These are phyloP conservation scores for Nakaseomyces glabratus DNA, from an alignment of 1,139 yeast species.

Conservation along the genomic window DNA sequence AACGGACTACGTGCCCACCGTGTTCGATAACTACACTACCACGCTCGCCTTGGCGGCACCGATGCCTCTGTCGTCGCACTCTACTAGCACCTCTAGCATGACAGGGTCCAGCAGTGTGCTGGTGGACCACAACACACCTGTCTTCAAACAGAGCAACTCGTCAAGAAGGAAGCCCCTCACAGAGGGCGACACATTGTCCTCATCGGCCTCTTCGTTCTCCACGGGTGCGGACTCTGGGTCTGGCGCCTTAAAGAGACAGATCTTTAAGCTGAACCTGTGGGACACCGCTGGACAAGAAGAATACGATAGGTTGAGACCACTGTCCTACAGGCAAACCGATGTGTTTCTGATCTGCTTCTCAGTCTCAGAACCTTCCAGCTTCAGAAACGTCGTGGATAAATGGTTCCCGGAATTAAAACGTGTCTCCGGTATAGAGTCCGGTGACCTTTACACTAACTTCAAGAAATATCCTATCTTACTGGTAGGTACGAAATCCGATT, in stretches of 20 bases:
- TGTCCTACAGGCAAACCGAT: slow-evolving; percentile 89
- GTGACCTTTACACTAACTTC: slow-evolving; percentile 16
- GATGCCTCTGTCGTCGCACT: slow-evolving; percentile 56
- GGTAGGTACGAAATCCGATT: slow-evolving; percentile 81
- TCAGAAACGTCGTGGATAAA: slow-evolving; percentile 60
- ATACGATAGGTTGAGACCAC: slow-evolving; percentile 82
- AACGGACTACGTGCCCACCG: slow-evolving; percentile 91
- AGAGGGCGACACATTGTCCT: slow-evolving; percentile 2
- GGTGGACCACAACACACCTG: slow-evolving; percentile 6
- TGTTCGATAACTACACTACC: slow-evolving; percentile 83
- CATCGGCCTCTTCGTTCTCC: slow-evolving; percentile 4
- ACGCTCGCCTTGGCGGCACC: slow-evolving; percentile 29
- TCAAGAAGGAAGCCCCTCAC: slow-evolving; percentile 3
- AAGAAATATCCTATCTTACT: slow-evolving; percentile 54
- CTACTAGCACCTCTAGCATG: slow-evolving; percentile 67
- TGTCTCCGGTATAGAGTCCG: slow-evolving; percentile 59
- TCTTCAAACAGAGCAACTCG: slow-evolving; percentile 5
- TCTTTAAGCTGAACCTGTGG: slow-evolving; percentile 77
- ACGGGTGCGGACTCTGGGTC: slow-evolving; percentile 51
- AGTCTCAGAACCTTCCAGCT: slow-evolving; percentile 72
- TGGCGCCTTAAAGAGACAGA: slow-evolving; percentile 47
- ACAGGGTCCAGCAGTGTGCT: slow-evolving; percentile 2
- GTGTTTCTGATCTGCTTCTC: slow-evolving; percentile 83
- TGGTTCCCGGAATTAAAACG: slow-evolving; percentile 89
- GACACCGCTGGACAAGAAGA: slow-evolving; percentile 98